These are phyloP conservation scores for Sporothrix brunneoviolacea DNA, from an alignment of 2,329 filamentous ascomycete genomes.

Conservation along the genomic window DNA sequence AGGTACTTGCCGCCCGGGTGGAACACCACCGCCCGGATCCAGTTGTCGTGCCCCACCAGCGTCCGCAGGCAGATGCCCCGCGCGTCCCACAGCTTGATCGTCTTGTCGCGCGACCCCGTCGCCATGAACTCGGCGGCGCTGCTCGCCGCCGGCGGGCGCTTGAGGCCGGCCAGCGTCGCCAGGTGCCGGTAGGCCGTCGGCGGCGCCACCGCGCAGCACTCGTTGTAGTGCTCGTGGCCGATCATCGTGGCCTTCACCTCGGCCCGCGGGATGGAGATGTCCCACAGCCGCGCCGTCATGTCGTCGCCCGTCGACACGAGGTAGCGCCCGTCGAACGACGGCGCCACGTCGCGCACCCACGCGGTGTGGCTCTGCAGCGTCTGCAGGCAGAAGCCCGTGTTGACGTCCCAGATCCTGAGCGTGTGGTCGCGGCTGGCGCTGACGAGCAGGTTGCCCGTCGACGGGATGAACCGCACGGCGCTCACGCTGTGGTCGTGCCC, in stretches of 20 bases:
- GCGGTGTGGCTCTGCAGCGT: conserved; percentile 80
- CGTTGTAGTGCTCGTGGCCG: conserved; percentile 79
- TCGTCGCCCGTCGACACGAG: conserved; percentile 80
- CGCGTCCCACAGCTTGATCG: conserved; percentile 82
- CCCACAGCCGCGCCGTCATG: conserved; percentile 76
- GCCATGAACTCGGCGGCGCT: conserved; percentile 83
- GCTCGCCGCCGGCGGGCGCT: conserved; percentile 67
- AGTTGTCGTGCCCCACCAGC: conserved; percentile 85
- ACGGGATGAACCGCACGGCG: conserved; percentile 76
- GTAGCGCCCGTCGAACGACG: conserved; percentile 76
- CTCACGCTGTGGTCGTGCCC: conserved; percentile 92
- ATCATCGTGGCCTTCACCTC: conserved; percentile 75
- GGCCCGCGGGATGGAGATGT: conserved; percentile 56
- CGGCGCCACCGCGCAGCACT: conserved; percentile 83
- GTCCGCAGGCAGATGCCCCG: conserved; percentile 80
- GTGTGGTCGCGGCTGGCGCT: conserved; percentile 81
- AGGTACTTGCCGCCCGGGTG: conserved; percentile 90
- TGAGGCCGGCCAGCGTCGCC: conserved; percentile 69
- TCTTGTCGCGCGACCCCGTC: conserved; percentile 84
- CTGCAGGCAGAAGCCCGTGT: conserved; percentile 85
- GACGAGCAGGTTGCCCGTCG: conserved; percentile 78
- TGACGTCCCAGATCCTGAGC: conserved; percentile 85
- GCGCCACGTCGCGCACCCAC: conserved; percentile 86
- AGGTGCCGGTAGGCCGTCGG: conserved; percentile 71
- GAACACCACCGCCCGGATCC: conserved; percentile 80